A percentile compares a stretch with the other conserved stretches of the same genome.
These are phyloP conservation scores for Pythium rishiriense DNA, from an alignment of 352 stramenopile genomes.

Conservation along the genomic window DNA sequence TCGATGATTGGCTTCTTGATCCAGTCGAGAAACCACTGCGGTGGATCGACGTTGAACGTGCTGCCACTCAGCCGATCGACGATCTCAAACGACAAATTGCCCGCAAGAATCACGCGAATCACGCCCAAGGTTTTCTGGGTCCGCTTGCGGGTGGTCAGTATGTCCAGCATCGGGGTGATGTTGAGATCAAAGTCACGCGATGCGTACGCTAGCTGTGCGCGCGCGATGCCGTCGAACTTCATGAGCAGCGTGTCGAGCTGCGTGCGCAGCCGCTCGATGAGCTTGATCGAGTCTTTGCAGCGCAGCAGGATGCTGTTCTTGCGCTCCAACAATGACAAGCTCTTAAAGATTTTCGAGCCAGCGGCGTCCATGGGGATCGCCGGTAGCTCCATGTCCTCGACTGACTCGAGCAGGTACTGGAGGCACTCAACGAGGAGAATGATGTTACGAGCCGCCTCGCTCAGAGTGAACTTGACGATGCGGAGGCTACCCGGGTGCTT, in stretches of 20 bases:
- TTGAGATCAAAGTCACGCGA: constrained; percentile 89
- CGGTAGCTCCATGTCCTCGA: constrained; percentile 87
- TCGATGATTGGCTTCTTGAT: constrained; percentile 72
- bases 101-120: constrained; percentile 92
- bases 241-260: constrained; percentile 92
- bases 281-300: constrained; percentile 95
- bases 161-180: constrained; percentile 81
- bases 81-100: constrained; percentile 93
- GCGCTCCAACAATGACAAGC: constrained; percentile 86
- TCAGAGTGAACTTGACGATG: constrained; percentile 88
- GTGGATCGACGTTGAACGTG: constrained; percentile 89
- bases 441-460: constrained; percentile 91
- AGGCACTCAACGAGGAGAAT: constrained; percentile 97
- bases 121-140: constrained; percentile 78
- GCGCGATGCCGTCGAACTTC: constrained; percentile 89
- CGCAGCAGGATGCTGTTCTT: constrained; percentile 91
- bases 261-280: constrained; percentile 89
- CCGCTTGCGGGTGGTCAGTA: constrained; percentile 60
- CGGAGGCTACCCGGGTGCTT: constrained; percentile 80
- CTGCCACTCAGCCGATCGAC: constrained; percentile 94
- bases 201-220: constrained; percentile 88
- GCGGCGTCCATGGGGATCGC: constrained; percentile 47
- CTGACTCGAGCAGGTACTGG: constrained; percentile 94
- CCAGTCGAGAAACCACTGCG: constrained; percentile 80
- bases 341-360: constrained; percentile 90